These are phyloP conservation scores for Tillandsia fasciculata DNA, from an alignment of 176 grass and related monocot species.

Conservation along the genomic window DNA sequence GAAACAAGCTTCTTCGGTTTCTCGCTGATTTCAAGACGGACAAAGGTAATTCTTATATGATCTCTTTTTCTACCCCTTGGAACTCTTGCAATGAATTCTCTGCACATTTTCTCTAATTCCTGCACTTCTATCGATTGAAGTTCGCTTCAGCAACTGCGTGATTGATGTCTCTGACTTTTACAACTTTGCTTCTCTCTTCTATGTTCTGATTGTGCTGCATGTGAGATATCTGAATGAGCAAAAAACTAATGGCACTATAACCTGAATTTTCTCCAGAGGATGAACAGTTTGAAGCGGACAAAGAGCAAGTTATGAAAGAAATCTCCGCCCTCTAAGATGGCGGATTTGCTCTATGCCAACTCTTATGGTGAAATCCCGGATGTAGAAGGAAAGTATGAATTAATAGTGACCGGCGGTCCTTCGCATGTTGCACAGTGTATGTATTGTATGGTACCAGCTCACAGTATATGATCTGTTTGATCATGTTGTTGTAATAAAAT, in stretches of 20 bases:
- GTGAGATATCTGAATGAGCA: background rate
- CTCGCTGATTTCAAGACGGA: conserved; percentile 33
- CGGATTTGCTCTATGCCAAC: no score
- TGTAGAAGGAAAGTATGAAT: no score
- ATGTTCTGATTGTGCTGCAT: background rate
- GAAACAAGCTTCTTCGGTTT: conserved; percentile 45
- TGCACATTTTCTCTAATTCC: background rate
- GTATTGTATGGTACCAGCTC: no score
- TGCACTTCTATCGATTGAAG: background rate
- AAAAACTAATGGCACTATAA: background rate
- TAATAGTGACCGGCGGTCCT: no score
- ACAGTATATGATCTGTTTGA: no score
- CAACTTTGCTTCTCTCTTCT: background rate
- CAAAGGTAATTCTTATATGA: conserved; percentile 29
- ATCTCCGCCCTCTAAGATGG: conserved; percentile 19
- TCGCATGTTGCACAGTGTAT: no score
- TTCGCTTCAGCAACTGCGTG: background rate
- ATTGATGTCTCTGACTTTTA: background rate
- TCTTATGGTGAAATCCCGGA: no score
- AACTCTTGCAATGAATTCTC: background rate
- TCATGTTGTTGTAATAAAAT: no score
- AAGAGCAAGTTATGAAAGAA: conserved; percentile 27
- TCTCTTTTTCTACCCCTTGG: background rate
- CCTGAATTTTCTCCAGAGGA: conserved; percentile 23
- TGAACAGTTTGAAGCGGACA: conserved; percentile 36